phyloP scores from a whole-genome alignment of 1,284 basidiomycete genomes.

The Heliocybe sulcata region DNA sequence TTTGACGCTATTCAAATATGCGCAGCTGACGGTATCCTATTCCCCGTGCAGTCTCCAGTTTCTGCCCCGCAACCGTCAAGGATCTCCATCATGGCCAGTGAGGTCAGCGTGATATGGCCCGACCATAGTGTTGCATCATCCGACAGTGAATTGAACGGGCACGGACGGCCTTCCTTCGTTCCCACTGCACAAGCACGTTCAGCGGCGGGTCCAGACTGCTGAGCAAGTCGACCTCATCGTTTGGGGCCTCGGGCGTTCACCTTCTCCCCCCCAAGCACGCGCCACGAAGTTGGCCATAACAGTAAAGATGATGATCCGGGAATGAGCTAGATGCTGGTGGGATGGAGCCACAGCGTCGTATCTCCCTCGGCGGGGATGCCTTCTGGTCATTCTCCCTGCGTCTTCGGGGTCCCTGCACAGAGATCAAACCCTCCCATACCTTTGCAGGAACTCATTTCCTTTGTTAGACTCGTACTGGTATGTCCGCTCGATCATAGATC shows the following conservation, averaged over 20 bases:
- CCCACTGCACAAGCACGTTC: not conserved
- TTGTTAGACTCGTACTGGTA: not conserved
- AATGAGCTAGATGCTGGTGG: too few species aligned
- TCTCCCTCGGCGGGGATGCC: too few species aligned
- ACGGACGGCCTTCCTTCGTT: not conserved
- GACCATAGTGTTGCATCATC: not conserved
- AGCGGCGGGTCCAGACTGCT: not conserved
- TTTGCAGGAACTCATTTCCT: not conserved
- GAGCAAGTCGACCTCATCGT: not conserved
- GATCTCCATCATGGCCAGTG: too few species aligned
- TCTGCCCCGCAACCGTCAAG: too few species aligned
- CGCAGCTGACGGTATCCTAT: too few species aligned
- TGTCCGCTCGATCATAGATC: not conserved
- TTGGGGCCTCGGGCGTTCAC: too few species aligned
- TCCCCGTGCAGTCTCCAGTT: too few species aligned
- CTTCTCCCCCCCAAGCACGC: not conserved
- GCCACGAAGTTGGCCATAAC: too few species aligned
- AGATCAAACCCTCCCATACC: not conserved
- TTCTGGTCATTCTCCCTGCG: too few species aligned
- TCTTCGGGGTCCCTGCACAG: not conserved
- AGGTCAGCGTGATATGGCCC: not conserved
- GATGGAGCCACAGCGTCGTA: too few species aligned
- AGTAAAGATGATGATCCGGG: too few species aligned
- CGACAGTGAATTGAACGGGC: not conserved
- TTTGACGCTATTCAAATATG: too few species aligned